Conservation (phyloP, 768 basidiomycete species). For the Lentinula aciculospora region DNA sequence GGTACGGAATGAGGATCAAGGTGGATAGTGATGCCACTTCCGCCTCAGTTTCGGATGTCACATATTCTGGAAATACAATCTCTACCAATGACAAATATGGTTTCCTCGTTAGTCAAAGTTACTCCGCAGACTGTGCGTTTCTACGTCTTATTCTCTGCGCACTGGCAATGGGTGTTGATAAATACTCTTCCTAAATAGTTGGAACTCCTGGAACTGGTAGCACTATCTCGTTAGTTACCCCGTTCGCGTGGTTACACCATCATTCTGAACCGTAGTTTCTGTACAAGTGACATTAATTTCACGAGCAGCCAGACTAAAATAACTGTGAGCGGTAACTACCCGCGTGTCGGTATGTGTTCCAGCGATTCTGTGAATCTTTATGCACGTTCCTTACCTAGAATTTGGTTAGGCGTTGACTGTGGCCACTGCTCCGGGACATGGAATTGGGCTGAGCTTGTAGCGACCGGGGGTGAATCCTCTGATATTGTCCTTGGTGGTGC, state of each 20-base stretch:
- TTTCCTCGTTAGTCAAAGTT: conserved; percentile 33
- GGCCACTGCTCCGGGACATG: conserved; percentile 4
- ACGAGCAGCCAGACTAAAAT: not conserved
- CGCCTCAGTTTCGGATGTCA: conserved; percentile 27
- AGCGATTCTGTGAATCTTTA: not conserved
- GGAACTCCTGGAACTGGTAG: conserved; percentile 36
- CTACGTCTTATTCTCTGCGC: not conserved
- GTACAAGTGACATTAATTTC: conserved; percentile 1
- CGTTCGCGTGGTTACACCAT: too few relatives aligned
- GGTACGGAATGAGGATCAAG: conserved; percentile 1
- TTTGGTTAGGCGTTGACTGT: conserved; percentile 3
- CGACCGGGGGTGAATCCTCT: not conserved
- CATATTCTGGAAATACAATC: conserved; percentile 32
- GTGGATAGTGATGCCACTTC: conserved; percentile 19
- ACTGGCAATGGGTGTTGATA: not conserved
- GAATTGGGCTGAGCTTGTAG: not conserved
- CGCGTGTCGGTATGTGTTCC: not conserved
- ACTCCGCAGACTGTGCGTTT: conserved; percentile 11
- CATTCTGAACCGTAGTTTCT: too few relatives aligned
- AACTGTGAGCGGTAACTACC: not conserved
- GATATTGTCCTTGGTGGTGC: not conserved
- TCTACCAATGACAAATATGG: conserved; percentile 29
- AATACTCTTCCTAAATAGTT: not conserved
- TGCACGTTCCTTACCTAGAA: not conserved
- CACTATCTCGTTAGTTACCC: conserved; percentile 20